Evolutionary conservation across 169 alveolate genomes (phyloP).

Genomic region (Plasmodium yoelii): DNA sequence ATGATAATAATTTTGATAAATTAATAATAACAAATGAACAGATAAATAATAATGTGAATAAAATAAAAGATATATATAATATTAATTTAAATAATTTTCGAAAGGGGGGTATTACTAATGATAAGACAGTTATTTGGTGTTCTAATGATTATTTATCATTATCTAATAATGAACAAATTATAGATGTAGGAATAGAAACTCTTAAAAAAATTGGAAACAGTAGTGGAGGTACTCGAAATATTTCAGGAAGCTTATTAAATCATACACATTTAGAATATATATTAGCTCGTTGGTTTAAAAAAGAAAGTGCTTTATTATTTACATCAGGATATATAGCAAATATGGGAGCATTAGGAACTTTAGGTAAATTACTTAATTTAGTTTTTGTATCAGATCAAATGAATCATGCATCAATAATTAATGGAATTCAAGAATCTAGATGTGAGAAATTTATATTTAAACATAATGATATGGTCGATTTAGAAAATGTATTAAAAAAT

Average conservation of each 20-base stretch:
- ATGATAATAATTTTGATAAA: not conserved
- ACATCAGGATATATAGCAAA: constrained; percentile 92
- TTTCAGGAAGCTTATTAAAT: constrained; percentile 88
- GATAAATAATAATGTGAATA: not conserved
- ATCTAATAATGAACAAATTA: constrained; percentile 88
- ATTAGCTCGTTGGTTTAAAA: constrained; percentile 87
- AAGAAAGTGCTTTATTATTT: constrained; percentile 87
- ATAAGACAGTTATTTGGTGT: constrained; percentile 82
- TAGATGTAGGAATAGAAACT: constrained; percentile 87
- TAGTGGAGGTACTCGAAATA: constrained; percentile 93
- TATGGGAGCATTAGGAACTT: constrained; percentile 88
- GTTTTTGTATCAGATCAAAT: constrained; percentile 89
- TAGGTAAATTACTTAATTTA: constrained; percentile 85
- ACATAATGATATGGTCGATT: constrained; percentile 86
- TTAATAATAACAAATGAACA: not conserved
- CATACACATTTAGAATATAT: constrained; percentile 88
- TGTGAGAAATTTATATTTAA: constrained; percentile 81
- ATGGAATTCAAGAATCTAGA: constrained; percentile 88
- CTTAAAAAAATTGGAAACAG: constrained; percentile 88
- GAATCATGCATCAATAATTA: constrained; percentile 92
- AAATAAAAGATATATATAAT: not conserved
- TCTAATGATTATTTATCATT: constrained; percentile 91
- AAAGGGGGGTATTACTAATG: not conserved
- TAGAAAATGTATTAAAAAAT: constrained; percentile 78
- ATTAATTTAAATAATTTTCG: not conserved